Base-by-base conservation (phyloP, 2,329 filamentous ascomycete species). In the Coniochaeta pulveracea region DNA sequence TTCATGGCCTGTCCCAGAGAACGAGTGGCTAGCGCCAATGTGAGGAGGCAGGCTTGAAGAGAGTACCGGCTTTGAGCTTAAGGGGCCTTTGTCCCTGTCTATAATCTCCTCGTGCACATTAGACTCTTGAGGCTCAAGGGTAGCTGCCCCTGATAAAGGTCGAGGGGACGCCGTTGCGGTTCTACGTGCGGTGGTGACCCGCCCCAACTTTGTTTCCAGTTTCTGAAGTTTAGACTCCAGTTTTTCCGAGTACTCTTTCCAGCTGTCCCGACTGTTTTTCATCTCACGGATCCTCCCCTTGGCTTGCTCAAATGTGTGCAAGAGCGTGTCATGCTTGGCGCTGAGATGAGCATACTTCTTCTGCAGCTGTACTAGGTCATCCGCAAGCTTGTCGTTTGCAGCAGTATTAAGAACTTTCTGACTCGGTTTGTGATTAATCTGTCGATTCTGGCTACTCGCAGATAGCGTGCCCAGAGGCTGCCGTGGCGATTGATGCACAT, bases 231-330 rank as follows among this genome's bases (percentile, higher is more conserved):
- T 66, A 17, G 49, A 49, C 33, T 65, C 54, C 12, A 72, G 46
- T 10, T 52, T 43, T 15, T 56, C 56, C 5, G 62, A 60, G 34
- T 68, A 62, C 5, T 52, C 48, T 17, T 55, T 52, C 69, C 69
- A 74, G 19, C 47, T 43, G 6, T 64, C 54, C 4, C 58, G 57
- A 16, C 62, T 55, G 2, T 56, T 51, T 18, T 59, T 61, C 30
- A 58, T 57, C 40, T 56, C 61, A 19, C 50, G 46, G 7, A 63
- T 50, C 6, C 54, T 49, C 10, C 52, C 51, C 36, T 57, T 57
- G 28, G 60, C 52, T 3, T 43, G 55, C 36, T 55, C 66, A 44
- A 63, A 63, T 40, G 52, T 60, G 31, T 47, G 47, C 18, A 46
- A 56, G 30, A 69, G 46, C 4, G 57, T 57, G 21, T 51, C 49